Evolutionary conservation across 495 filamentous ascomycete species (phyloP).

Genomic region (Glonium stellatum): DNA sequence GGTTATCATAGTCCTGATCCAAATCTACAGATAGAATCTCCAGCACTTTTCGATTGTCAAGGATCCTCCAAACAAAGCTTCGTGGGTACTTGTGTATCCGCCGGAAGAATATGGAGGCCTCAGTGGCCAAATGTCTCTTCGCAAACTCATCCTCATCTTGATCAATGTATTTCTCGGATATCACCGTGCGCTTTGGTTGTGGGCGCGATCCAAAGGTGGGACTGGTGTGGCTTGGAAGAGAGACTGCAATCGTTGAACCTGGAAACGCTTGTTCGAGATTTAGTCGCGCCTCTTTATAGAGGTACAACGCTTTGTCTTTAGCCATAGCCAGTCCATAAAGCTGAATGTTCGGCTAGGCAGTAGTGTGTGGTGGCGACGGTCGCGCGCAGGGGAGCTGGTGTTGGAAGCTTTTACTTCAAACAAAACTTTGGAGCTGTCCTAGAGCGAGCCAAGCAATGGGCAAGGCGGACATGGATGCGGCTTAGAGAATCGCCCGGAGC

Average conservation of each 20-base stretch:
- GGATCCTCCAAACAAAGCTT: conserved; percentile 81
- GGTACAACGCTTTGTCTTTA: conserved; percentile 23
- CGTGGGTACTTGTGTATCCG: conserved; percentile 65
- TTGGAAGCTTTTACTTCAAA: conserved; percentile 14
- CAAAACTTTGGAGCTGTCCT: conserved; percentile 24
- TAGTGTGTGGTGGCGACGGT: not conserved
- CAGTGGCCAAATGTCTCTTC: conserved; percentile 61
- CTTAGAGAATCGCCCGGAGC: no score
- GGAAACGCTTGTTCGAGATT: conserved; percentile 68
- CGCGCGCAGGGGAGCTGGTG: conserved; percentile 10
- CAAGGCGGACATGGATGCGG: conserved; percentile 1
- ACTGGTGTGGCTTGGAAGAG: conserved; percentile 52
- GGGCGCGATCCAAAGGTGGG: conserved; percentile 31
- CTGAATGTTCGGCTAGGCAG: not conserved
- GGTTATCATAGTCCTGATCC: conserved; percentile 56
- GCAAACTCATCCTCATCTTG: conserved; percentile 72
- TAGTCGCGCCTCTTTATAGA: conserved; percentile 82
- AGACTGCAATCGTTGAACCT: conserved; percentile 64
- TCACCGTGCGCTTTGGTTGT: conserved; percentile 32
- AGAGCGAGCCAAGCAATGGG: not conserved
- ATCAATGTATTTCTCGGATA: conserved; percentile 41
- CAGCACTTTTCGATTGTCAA: conserved; percentile 72
- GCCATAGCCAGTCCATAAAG: conserved; percentile 34
- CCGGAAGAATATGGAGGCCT: conserved; percentile 80
- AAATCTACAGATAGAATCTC: conserved; percentile 80